phyloP scores from a whole-genome alignment of 208 protist species.

The Lotmaria passim region DNA sequence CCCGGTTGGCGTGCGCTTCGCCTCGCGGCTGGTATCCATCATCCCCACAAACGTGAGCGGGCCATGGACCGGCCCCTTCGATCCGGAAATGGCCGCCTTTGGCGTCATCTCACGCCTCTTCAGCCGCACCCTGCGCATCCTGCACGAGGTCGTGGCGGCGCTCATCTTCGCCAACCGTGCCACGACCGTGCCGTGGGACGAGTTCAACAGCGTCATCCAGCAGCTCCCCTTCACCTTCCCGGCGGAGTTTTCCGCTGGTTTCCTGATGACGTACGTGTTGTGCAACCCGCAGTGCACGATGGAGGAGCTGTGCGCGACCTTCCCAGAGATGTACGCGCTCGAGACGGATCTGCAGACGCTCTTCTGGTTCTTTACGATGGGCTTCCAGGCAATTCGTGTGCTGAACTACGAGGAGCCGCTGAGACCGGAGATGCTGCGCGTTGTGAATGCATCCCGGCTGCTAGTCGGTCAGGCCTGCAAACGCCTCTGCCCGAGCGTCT shows the following conservation, averaged over 20 bases:
- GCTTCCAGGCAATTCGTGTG: constrained; percentile 49
- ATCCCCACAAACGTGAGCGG: constrained; percentile 72
- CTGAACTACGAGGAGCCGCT: constrained; percentile 48
- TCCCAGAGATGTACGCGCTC: constrained; percentile 63
- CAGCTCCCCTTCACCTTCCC: constrained; percentile 72
- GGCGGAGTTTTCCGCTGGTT: constrained; percentile 77
- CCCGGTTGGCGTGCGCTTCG: constrained; percentile 56
- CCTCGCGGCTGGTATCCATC: constrained; percentile 82
- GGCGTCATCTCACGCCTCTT: constrained; percentile 74
- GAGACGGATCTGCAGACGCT: constrained; percentile 70
- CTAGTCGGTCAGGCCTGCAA: constrained; percentile 45
- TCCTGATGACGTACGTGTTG: constrained; percentile 80
- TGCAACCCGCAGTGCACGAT: constrained; percentile 67
- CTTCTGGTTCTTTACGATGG: constrained; percentile 86
- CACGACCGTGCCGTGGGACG: constrained; percentile 57
- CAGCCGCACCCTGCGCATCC: constrained; percentile 65
- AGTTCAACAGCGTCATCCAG: constrained; percentile 56
- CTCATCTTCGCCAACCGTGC: constrained; percentile 57
- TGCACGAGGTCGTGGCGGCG: constrained; percentile 71
- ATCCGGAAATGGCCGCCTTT: constrained; percentile 85
- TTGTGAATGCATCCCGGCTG: constrained; percentile 42
- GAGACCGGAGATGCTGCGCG: constrained; percentile 30
- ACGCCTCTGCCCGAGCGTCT: constrained; percentile 46
- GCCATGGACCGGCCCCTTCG: constrained; percentile 80
- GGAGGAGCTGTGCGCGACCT: constrained; percentile 46